phyloP scores from a whole-genome alignment of 179 eudicot genomes.

The Pouteria campechiana region DNA sequence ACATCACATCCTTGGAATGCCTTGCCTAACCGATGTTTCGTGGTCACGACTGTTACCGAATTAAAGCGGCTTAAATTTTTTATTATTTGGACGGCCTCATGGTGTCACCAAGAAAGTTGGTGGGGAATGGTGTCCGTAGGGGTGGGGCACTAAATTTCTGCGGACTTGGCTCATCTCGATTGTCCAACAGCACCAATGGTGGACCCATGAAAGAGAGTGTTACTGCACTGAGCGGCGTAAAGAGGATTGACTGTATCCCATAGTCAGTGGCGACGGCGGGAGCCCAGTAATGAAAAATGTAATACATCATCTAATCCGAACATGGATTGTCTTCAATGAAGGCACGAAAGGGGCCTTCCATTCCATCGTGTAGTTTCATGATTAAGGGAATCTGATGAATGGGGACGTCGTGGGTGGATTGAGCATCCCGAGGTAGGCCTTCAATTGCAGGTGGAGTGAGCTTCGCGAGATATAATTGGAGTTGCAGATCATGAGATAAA shows the following conservation, averaged over 20 bases:
- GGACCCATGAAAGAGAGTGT: no score
- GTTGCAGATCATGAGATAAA: slow-evolving; percentile 6
- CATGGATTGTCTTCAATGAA: slow-evolving; percentile 4
- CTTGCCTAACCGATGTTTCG: slow-evolving; percentile 9
- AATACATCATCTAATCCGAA: slow-evolving; percentile 32
- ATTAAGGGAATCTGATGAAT: slow-evolving; percentile 9
- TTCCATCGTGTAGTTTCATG: slow-evolving; percentile 12
- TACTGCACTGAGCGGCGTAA: no score
- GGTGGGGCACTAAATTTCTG: slow-evolving; percentile 12
- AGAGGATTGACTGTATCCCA: slow-evolving; percentile 5
- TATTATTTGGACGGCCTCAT: slow-evolving; percentile 15
- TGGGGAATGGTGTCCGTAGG: slow-evolving; percentile 13
- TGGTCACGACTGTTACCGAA: slow-evolving; percentile 15
- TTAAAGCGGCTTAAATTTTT: background rate
- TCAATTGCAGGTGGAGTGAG: slow-evolving; percentile 9
- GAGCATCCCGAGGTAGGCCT: slow-evolving; percentile 20
- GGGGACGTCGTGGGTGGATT: slow-evolving; percentile 28
- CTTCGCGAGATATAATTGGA: slow-evolving; percentile 1
- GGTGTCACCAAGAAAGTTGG: slow-evolving; percentile 11
- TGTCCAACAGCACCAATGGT: no score
- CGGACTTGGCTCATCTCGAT: no score
- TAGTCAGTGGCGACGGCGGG: slow-evolving; percentile 7
- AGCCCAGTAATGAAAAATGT: slow-evolving; percentile 18
- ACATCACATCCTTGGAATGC: slow-evolving; percentile 18
- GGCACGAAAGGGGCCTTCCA: slow-evolving; percentile 10